Percentiles rank a stretch among this genome's conserved stretches.
These are phyloP conservation scores for Quercus agrifolia DNA, from an alignment of 306 rosid species.

Conservation along the genomic window DNA sequence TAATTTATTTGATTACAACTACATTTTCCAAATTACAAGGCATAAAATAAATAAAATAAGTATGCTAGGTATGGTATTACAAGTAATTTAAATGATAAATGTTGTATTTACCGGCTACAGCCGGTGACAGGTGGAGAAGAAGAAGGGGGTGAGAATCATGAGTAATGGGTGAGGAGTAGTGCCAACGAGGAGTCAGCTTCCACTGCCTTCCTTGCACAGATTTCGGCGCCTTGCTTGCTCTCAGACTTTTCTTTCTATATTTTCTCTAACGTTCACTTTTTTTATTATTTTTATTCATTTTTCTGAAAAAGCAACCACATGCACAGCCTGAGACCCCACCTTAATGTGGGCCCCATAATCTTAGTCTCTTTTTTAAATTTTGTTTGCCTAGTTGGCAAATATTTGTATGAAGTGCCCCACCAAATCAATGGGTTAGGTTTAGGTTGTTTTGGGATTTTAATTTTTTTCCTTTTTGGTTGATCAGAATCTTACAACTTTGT, in stretches of 20 bases:
- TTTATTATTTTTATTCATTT: no score
- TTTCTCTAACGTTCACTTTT: not conserved
- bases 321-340: not conserved
- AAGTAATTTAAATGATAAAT: not conserved
- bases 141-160: not conserved
- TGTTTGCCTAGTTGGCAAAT: no score
- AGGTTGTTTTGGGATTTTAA: no score
- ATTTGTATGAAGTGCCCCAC: no score
- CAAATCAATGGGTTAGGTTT: no score
- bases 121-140: slow-evolving; percentile 8
- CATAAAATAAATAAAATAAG: no score
- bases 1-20: no score
- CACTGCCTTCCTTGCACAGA: slow-evolving; percentile 21
- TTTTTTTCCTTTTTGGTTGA: no score
- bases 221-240: slow-evolving; percentile 36
- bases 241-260: no score
- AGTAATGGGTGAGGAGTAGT: not conserved
- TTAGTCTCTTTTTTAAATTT: not conserved
- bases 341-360: not conserved
- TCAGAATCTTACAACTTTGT: no score
- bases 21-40: no score
- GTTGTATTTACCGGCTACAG: slow-evolving; percentile 23
- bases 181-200: not conserved
- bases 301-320: slow-evolving; percentile 19
- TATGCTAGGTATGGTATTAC: no score